A percentile compares a stretch with the other conserved stretches of the same genome.
These are phyloP conservation scores for Pythium pyrilobum DNA, from an alignment of 352 stramenopile species.

Conservation along the genomic window DNA sequence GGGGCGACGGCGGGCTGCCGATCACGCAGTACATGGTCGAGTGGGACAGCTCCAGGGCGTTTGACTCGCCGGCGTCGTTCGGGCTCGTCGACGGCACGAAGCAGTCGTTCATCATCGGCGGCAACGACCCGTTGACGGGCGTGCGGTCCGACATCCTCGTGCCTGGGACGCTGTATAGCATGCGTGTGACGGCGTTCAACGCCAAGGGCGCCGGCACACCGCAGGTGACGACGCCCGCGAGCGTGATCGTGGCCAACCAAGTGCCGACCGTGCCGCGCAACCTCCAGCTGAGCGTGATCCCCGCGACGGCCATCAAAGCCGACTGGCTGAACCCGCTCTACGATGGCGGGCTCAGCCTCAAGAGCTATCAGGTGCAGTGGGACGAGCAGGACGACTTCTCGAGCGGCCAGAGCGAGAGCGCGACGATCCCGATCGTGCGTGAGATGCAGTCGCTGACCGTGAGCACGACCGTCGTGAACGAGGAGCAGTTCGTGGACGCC, in stretches of 20 bases:
- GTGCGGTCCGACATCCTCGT: constrained; percentile 81
- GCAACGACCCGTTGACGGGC: constrained; percentile 91
- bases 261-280: constrained; percentile 54
- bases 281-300: constrained; percentile 42
- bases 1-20: constrained; percentile 86
- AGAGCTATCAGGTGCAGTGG: constrained; percentile 73
- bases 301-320: constrained; percentile 71
- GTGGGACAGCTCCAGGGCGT: constrained; percentile 88
- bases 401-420: constrained; percentile 61
- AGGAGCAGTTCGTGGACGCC: constrained; percentile 92
- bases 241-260: constrained; percentile 51
- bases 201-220: constrained; percentile 57
- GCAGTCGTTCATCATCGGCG: constrained; percentile 87
- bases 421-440: constrained; percentile 81
- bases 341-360: constrained; percentile 87
- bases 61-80: constrained; percentile 85
- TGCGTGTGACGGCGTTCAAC: constrained; percentile 79
- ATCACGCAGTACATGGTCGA: constrained; percentile 96
- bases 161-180: constrained; percentile 67
- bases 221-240: constrained; percentile 31
- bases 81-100: constrained; percentile 42
- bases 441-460: constrained; percentile 89
- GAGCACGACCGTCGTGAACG: constrained; percentile 77
- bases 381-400: constrained; percentile 75
- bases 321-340: constrained; percentile 87